Percentiles rank a stretch among this genome's conserved stretches.
Evolutionary conservation across 176 grass and related monocot genomes (phyloP).

Genomic region (Oropetium thomaeum): DNA sequence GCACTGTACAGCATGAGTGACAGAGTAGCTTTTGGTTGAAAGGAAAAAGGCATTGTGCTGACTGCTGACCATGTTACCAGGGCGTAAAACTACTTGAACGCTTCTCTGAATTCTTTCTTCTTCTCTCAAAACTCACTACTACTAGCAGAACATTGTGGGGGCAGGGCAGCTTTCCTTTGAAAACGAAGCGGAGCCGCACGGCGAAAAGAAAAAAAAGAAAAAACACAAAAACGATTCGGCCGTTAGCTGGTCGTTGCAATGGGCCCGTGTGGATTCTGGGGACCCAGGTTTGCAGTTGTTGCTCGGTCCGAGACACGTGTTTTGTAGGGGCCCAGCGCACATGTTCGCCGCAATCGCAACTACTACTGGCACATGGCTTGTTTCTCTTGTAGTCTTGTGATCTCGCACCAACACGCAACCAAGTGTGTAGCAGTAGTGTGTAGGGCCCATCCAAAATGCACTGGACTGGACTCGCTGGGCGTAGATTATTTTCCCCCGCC

Average conservation of each 20-base stretch:
- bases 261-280: constrained; percentile 1
- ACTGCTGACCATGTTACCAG: background rate
- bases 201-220: too few relatives aligned
- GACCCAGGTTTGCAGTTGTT: background rate
- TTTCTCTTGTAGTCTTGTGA: background rate
- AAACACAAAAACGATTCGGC: background rate
- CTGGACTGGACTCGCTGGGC: too few relatives aligned
- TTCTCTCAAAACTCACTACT: too few relatives aligned
- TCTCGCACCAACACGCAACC: too few relatives aligned
- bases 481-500: background rate
- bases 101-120: too few relatives aligned
- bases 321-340: background rate
- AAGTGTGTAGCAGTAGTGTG: background rate
- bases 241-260: background rate
- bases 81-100: background rate
- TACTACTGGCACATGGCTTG: background rate
- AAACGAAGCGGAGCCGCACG: background rate
- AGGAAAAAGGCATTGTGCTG: background rate
- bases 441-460: background rate
- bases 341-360: background rate
- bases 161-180: background rate
- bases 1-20: background rate
- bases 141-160: background rate
- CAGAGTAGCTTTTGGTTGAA: background rate
- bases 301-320: background rate